Evolutionary conservation across 2,329 filamentous ascomycete genomes (phyloP), one percentile per base, ranked within the genome.

Genomic region (Claviceps sp.): DNA sequence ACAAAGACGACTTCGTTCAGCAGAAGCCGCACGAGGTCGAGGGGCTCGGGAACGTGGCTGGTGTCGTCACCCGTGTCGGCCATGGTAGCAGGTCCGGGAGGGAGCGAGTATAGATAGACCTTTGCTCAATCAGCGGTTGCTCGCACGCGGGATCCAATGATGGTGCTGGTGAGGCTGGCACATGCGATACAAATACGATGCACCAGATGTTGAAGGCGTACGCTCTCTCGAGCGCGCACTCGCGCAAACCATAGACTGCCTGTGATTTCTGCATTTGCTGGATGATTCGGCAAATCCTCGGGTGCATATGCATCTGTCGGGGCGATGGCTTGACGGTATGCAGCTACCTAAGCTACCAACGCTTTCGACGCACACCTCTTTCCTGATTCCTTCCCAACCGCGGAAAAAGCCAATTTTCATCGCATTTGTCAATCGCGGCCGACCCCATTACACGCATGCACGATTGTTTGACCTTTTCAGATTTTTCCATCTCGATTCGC

Each of bases 1-100:
- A 98, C 91, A 70, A 96, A 95, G 50, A 98, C 93, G 46, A 93
- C 82, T 70, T 98, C 93, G 68, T 97, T 91, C 47, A 98, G 80
- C 60, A 91, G 88, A 52, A 98, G 81, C 60, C 90, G 88, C 60
- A 98, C 93, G 43, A 98, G 82, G 69, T 97, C 93, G 64, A 98
- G 85, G 52, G 94, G 91, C 73, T 98, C 91, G 50, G 90, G 84
- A 53, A 89, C 86, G 53, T 86, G 78, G 60, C 77, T 75, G 54
- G 80, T 75, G 59, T 84, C 81, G 65, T 89, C 86, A 65, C 86
- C 87, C 57, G 76, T 78, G 70, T 95, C 90, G 61, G 90, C 87
- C 90, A 96, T 96, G 55, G 45, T 52, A 17, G 17, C n/a, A 24
- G 30, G 34, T 26, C 16, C 14, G 10, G 30, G 16, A 4, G 34